Evolutionary conservation across 768 basidiomycete species (phyloP), one percentile per base, ranked within the genome.

Genomic region (Tremella yokohamensis): DNA sequence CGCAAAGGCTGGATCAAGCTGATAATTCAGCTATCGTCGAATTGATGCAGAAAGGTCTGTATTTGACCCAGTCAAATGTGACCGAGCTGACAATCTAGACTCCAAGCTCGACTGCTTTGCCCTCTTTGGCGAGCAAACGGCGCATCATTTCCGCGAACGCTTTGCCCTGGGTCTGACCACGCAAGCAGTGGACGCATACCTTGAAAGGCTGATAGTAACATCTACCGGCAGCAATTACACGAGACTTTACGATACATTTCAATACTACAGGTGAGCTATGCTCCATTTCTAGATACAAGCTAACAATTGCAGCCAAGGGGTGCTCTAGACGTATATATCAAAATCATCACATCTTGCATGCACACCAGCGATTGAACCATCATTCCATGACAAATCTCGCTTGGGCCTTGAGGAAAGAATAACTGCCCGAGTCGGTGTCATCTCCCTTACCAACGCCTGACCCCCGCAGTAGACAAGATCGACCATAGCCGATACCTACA

Each of bases 211-310:
- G 45, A 88, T 99, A 62, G 86, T 96, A 61, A 87, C 82, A 54
- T 94, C 93, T 0, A 79, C 96, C 47, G 91, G 90, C 12, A 93
- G 90, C 29, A 86, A 89, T 61, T 98, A 93, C 87, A 98, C 96
- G 38, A 82, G 92, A 64, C 77, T 98, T 34, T 99, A 99, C 74
- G 96, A 99, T 77, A 96, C 90, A 3, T 73, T 73, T 61, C 72
- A 73, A 56, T 73, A 73, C 57, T 73, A 73, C 54, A 64, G 62
- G 72, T 73, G 49, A 62, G 72, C 61, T 4, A 45, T 4, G 42
- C n/a, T 34, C 29, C 6, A 45, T 22, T 45, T n/a, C 22, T 4
- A 45, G 42, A 15, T n/a, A 45, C 42, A 22, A 45, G 42, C 42
- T 45, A 16, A 45, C 22, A 22, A 6, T 16, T 22, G 22, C 22